phyloP scores from a whole-genome alignment of 805 yeast genomes.

The Lipomyces starkeyi region DNA sequence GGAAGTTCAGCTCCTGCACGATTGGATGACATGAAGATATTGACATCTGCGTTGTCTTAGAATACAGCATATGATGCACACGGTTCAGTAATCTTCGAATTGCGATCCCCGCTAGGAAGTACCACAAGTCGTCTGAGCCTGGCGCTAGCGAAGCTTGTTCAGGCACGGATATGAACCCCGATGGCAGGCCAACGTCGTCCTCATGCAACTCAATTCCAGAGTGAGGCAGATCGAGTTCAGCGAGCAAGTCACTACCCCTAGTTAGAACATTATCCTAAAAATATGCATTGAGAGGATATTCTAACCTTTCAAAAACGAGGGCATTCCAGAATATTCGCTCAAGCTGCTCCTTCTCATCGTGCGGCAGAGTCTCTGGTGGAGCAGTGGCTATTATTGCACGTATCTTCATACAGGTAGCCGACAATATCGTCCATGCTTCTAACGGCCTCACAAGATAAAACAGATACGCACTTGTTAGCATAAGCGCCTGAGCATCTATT shows the following conservation, averaged over 20 bases:
- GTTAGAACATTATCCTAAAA: not conserved
- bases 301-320: constrained; percentile 24
- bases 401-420: constrained; percentile 21
- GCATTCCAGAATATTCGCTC: constrained; percentile 31
- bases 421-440: constrained; percentile 27
- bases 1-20: constrained; percentile 32
- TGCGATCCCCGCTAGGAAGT: constrained; percentile 26
- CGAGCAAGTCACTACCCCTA: constrained; percentile 22
- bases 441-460: constrained; percentile 27
- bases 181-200: constrained; percentile 27
- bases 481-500: constrained; percentile 26
- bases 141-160: constrained; percentile 14
- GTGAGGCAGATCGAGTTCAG: constrained; percentile 30
- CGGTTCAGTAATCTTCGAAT: constrained; percentile 28
- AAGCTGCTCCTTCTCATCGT: constrained; percentile 21
- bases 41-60: constrained; percentile 20
- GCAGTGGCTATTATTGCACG: constrained; percentile 8
- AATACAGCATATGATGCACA: constrained; percentile 28
- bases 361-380: constrained; percentile 12
- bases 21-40: constrained; percentile 28
- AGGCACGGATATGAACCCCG: constrained; percentile 16
- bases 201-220: constrained; percentile 27
- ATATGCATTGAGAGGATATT: not conserved
- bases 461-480: constrained; percentile 25
- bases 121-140: constrained; percentile 32